Evolutionary conservation across 1,284 basidiomycete genomes (phyloP).

Genomic region (Sporisorium reilianum): DNA sequence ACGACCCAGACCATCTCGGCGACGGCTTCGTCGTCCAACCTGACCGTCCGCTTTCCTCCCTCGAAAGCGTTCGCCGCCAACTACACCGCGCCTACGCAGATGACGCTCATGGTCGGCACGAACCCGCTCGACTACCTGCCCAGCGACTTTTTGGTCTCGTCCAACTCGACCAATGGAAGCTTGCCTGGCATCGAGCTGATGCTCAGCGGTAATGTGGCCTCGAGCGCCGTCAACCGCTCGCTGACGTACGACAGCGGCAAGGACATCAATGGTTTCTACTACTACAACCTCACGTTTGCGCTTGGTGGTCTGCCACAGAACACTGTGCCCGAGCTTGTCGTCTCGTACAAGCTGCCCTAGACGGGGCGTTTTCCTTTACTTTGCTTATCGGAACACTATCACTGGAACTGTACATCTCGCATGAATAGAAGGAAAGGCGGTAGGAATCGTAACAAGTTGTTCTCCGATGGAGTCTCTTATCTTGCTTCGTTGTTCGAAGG

Average conservation of each 20-base stretch:
- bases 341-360: conserved; percentile 28
- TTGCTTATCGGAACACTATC: not conserved
- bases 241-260: conserved; percentile 36
- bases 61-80: conserved; percentile 37
- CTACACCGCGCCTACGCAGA: conserved; percentile 31
- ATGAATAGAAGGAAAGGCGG: not conserved
- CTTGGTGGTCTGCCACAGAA: conserved; percentile 27
- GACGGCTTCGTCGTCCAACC: conserved; percentile 24
- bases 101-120: conserved; percentile 35
- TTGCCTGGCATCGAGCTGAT: conserved; percentile 25
- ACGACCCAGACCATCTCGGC: conserved; percentile 33
- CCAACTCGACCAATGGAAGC: conserved; percentile 26
- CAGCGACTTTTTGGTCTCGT: conserved; percentile 26
- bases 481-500: too few relatives aligned
- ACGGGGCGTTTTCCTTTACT: not conserved
- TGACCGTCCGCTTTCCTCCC: conserved; percentile 33
- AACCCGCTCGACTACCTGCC: conserved; percentile 20
- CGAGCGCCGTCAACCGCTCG: conserved; percentile 15
- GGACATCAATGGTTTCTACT: conserved; percentile 37
- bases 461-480: not conserved
- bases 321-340: conserved; percentile 34
- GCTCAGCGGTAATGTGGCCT: conserved; percentile 31
- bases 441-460: not conserved
- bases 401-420: not conserved
- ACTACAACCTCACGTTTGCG: conserved; percentile 41